A percentile compares a stretch with the other conserved stretches of the same genome.
phyloP scores from a whole-genome alignment of 176 grass and related monocot species.

The Elymus sibiricus region DNA sequence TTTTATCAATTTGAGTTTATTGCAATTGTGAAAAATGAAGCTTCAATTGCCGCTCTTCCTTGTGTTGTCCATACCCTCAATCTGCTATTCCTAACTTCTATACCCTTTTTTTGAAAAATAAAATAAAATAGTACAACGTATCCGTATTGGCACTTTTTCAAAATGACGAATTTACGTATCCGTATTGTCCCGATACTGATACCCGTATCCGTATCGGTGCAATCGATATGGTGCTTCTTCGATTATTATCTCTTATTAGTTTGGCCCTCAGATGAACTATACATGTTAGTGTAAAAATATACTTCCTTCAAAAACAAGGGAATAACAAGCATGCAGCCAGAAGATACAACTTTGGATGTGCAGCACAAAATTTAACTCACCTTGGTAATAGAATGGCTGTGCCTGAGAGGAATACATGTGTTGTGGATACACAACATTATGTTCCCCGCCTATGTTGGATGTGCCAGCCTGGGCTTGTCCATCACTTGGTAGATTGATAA shows the following conservation, averaged over 20 bases:
- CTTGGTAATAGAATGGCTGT: conserved; percentile 68
- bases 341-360: background rate
- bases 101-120: no score
- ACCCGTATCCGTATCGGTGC: no score
- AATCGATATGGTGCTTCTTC: background rate
- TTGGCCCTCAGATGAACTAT: conserved; percentile 7
- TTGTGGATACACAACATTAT: conserved; percentile 35
- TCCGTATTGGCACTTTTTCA: no score
- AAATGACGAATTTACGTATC: no score
- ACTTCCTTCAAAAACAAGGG: background rate
- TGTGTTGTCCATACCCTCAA: no score
- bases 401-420: conserved; percentile 57
- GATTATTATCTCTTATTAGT: background rate
- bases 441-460: conserved; percentile 30
- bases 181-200: no score
- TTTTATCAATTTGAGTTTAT: no score
- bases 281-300: background rate
- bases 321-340: background rate
- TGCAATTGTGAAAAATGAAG: no score
- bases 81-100: no score
- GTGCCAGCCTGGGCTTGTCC: conserved; percentile 38
- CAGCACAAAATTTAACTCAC: conserved; percentile 31
- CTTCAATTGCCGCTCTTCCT: no score
- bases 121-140: no score
- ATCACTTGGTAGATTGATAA: conserved; percentile 38